Conservation (phyloP, 495 filamentous ascomycete species). For the Annulohypoxylon moriforme region DNA sequence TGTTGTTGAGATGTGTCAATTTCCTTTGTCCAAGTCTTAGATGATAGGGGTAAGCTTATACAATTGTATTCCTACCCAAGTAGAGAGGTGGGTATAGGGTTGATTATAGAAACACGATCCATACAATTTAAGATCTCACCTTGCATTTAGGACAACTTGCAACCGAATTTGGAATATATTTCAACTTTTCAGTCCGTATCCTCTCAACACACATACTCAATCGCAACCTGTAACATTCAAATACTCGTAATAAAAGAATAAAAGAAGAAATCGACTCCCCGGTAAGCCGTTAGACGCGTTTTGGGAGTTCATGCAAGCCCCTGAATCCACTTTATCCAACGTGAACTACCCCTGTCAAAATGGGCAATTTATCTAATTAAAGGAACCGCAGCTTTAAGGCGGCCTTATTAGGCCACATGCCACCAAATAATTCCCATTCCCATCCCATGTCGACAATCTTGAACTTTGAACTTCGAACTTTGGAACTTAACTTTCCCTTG, state of each 20-base stretch:
- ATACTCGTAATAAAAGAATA: neutral
- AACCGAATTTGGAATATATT: neutral
- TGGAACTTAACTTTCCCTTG: conserved; percentile 10
- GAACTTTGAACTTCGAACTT: neutral
- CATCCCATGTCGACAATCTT: conserved; percentile 8
- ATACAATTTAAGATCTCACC: neutral
- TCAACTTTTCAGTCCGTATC: neutral
- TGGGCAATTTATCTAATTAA: conserved; percentile 44
- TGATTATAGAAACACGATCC: neutral
- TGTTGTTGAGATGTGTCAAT: conserved; percentile 2
- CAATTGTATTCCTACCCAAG: neutral
- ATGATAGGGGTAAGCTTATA: conserved; percentile 1
- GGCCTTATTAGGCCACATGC: conserved; percentile 43
- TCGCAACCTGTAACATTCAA: no score
- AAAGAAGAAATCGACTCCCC: conserved; percentile 19
- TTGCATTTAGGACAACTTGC: neutral
- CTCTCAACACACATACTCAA: neutral
- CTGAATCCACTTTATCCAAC: conserved; percentile 36
- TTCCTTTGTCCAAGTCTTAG: conserved; percentile 1
- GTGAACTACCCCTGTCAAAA: conserved; percentile 34
- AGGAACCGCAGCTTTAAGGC: conserved; percentile 31
- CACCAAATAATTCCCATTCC: conserved; percentile 29
- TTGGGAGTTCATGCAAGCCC: conserved; percentile 42
- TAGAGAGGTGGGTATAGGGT: neutral
- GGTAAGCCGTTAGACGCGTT: conserved; percentile 41